These are phyloP conservation scores for Bacidia rubella DNA, from an alignment of 495 filamentous ascomycete genomes.

Conservation along the genomic window DNA sequence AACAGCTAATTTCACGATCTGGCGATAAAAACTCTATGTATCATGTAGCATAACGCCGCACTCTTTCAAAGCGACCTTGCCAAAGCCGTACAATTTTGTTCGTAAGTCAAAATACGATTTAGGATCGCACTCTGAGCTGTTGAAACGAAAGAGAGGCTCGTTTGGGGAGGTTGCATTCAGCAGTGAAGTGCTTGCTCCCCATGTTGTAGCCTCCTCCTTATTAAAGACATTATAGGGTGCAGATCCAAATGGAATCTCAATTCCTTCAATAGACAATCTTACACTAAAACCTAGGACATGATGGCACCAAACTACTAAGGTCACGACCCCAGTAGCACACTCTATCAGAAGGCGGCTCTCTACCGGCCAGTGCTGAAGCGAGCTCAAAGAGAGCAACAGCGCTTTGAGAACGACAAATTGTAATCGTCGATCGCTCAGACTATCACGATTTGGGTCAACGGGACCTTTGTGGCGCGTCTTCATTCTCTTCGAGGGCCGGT, in stretches of 20 bases:
- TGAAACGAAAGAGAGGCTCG: constrained; percentile 14
- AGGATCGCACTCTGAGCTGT: background rate
- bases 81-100: constrained; percentile 10
- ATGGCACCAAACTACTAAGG: constrained; percentile 14
- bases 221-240: background rate
- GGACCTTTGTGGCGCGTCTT: background rate
- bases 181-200: constrained; percentile 2
- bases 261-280: background rate
- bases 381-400: constrained; percentile 9
- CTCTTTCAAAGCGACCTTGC: background rate
- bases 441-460: background rate
- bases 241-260: constrained; percentile 8
- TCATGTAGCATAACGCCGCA: too few species aligned
- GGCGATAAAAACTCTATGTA: too few species aligned
- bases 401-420: constrained; percentile 11
- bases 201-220: background rate
- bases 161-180: constrained; percentile 7
- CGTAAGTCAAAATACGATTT: constrained; percentile 4
- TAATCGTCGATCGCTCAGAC: background rate
- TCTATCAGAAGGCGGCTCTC: constrained; percentile 9
- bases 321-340: constrained; percentile 10
- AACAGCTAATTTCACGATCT: too few species aligned
- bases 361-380: constrained; percentile 11
- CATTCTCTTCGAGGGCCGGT: background rate
- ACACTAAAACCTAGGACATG: constrained; percentile 12